phyloP scores from a whole-genome alignment of 2,329 filamentous ascomycete genomes.

The Colletotrichum eleusines region DNA sequence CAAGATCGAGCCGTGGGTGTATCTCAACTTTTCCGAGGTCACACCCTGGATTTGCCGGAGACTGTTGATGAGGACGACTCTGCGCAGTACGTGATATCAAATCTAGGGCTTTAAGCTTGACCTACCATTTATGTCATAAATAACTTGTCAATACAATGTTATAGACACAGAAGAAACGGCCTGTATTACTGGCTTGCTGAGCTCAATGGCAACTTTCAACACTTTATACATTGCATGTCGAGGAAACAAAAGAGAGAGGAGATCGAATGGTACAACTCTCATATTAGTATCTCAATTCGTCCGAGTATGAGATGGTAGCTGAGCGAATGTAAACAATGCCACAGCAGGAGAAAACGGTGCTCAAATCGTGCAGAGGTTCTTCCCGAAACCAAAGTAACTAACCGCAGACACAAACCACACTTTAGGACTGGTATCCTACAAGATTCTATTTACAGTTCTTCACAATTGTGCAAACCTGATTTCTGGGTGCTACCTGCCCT shows the following conservation, averaged over 20 bases:
- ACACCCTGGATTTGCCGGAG: conserved; percentile 6
- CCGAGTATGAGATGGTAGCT: not conserved
- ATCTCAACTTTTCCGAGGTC: not conserved
- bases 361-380: not conserved
- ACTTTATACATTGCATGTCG: fast-evolving
- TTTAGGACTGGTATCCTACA: fast-evolving
- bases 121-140: not conserved
- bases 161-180: not conserved
- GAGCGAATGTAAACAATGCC: not conserved
- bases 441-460: not conserved
- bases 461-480: not conserved
- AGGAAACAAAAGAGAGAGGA: fast-evolving
- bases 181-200: not conserved
- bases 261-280: not conserved
- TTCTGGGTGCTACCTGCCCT: too few species aligned
- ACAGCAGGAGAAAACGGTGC: not conserved
- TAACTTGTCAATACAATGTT: fast-evolving
- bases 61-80: not conserved
- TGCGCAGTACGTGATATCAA: not conserved
- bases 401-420: not conserved
- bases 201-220: not conserved
- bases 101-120: not conserved
- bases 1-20: not conserved
- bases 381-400: not conserved
- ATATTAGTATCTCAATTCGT: not conserved